Base-by-base conservation (phyloP, 768 basidiomycete genomes). In the Hypholoma fasciculare region DNA sequence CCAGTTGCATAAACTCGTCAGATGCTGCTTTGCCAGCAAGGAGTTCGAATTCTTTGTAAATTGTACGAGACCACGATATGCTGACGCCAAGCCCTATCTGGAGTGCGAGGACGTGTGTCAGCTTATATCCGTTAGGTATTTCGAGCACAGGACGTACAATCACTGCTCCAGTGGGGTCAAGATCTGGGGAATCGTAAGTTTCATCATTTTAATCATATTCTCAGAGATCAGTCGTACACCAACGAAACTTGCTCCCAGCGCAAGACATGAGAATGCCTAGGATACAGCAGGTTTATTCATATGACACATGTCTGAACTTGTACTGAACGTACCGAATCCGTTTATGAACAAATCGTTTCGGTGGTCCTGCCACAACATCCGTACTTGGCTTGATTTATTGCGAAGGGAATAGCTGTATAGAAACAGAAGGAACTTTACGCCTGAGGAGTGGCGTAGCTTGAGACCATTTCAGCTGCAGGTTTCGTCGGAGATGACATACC, bases 321-420 rank as follows among this genome's bases (percentile, higher is more conserved):
- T 6, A 9, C 6, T 34, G 30, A 9, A 5, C 30, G 30, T 34
- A 88, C 89, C 88, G 59, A 91, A 89, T 23, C 82, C 76, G 66
- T 94, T 94, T 69, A 94, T 86, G 68, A 85, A 91, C 17, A 94
- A 69, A 66, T 96, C 96, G 65, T 95, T 98, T 63, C 96, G 80
- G 63, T 98, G 96, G 68, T 98, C 96, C 71, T 97, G 92, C 94
- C 94, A 98, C 27, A 97, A 81, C 17, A 97, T 85, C 47, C 85
- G 84, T 2, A 99, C 96, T 73, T 99, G 97, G 65, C 92, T 95
- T 7, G 91, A 94, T 61, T 83, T 85, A 34, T 80, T 82, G 27
- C 92, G 86, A 43, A 96, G 80, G 3, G 91, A 81, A 65, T 77
- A 84, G 71, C 95, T 95, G 73, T 94, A 97, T 3, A 94, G 38